Conservation (phyloP, 306 rosid species). For the Rosa lucieae region DNA sequence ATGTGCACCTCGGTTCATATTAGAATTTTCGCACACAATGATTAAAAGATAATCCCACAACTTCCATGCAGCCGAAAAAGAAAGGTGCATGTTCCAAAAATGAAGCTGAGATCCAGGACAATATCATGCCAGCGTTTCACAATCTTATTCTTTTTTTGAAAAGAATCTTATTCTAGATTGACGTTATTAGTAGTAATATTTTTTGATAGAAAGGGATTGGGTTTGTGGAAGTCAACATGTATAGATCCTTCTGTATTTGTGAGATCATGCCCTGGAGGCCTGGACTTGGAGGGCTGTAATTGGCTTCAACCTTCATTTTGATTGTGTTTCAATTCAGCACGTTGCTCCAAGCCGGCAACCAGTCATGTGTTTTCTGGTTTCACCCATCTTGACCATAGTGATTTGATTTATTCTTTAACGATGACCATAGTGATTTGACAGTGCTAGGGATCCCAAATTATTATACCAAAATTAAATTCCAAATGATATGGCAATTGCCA, state of each 20-base stretch:
- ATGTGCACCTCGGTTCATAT: too few relatives aligned
- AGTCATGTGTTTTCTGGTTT: too few relatives aligned
- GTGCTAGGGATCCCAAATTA: too few relatives aligned
- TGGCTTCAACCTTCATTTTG: not conserved
- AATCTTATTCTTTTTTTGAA: too few relatives aligned
- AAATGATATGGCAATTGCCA: too few relatives aligned
- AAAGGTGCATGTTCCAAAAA: not conserved
- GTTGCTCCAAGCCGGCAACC: not conserved
- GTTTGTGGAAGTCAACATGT: not conserved
- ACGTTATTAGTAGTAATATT: too few relatives aligned
- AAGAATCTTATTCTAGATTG: not conserved
- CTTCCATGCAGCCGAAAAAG: not conserved
- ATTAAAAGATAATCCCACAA: not conserved
- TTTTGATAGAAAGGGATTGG: not conserved
- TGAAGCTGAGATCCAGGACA: not conserved
- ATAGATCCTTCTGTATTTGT: too few relatives aligned
- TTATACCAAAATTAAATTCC: too few relatives aligned
- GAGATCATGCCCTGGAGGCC: not conserved
- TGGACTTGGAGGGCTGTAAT: too few relatives aligned
- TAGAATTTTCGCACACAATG: not conserved
- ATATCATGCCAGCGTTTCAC: not conserved
- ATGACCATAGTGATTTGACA: too few relatives aligned
- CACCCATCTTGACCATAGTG: too few relatives aligned
- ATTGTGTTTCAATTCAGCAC: not conserved
- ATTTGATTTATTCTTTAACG: too few relatives aligned